phyloP scores from a whole-genome alignment of 257 asterid species.

The Forsythia suspensa region DNA sequence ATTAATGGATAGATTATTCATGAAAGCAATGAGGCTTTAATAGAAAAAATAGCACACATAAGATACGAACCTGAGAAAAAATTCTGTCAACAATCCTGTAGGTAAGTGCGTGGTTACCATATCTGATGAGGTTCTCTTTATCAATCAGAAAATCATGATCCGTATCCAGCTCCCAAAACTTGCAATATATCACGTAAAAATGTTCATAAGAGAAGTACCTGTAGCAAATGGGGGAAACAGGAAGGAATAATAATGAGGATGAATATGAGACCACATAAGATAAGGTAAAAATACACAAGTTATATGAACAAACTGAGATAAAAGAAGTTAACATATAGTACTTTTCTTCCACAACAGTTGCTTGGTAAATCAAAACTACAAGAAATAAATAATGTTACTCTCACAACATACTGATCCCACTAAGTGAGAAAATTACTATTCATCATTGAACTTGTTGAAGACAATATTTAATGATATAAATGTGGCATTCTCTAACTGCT shows the following conservation, averaged over 20 bases:
- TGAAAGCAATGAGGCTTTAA: constrained; percentile 20
- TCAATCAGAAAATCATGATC: constrained; percentile 98
- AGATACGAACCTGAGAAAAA: constrained; percentile 90
- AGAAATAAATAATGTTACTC: constrained; percentile 1
- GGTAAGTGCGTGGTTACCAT: constrained; percentile 98
- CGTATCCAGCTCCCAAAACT: constrained; percentile 99
- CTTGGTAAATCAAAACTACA: constrained; percentile 4
- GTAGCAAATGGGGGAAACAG: constrained; percentile 32
- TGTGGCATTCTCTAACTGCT: background rate
- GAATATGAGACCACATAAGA: constrained; percentile 2
- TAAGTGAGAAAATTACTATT: background rate
- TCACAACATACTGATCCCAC: constrained; percentile 9
- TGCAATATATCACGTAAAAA: constrained; percentile 99
- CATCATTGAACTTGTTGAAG: constrained; percentile 5
- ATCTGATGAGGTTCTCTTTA: constrained; percentile 96
- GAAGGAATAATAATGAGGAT: constrained; percentile 10
- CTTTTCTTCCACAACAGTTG: constrained; percentile 4
- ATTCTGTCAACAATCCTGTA: constrained; percentile 98
- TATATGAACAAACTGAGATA: constrained; percentile 6
- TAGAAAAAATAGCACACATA: constrained; percentile 23
- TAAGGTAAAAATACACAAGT: constrained; percentile 6
- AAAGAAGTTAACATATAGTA: background rate
- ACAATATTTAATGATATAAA: background rate
- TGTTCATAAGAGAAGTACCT: constrained; percentile 99
- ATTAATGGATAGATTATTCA: constrained; percentile 16